phyloP scores from a whole-genome alignment of 441 rosid genomes.

The Biscutella laevigata region DNA sequence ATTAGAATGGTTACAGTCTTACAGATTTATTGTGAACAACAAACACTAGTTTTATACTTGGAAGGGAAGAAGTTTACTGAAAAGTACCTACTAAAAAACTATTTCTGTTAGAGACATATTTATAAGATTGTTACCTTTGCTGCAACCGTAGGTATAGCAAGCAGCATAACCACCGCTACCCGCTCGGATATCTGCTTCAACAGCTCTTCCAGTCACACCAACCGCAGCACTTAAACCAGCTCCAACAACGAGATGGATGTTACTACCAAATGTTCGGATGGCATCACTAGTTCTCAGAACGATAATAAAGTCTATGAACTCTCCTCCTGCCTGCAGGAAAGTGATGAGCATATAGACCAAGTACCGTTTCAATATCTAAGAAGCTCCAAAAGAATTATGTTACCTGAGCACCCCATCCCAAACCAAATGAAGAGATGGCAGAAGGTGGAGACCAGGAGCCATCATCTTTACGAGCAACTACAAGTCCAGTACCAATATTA shows the following conservation, averaged over 20 bases:
- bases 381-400: background rate
- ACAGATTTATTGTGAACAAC: background rate
- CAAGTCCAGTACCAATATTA: slow-evolving; percentile 89
- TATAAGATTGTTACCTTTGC: slow-evolving; percentile 55
- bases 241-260: slow-evolving; percentile 72
- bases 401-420: slow-evolving; percentile 99
- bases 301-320: slow-evolving; percentile 77
- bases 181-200: slow-evolving; percentile 84
- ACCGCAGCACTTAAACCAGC: slow-evolving; percentile 91
- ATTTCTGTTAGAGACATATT: background rate
- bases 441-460: slow-evolving; percentile 98
- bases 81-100: background rate
- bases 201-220: slow-evolving; percentile 66
- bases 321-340: slow-evolving; percentile 80
- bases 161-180: slow-evolving; percentile 95
- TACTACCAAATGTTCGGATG: slow-evolving; percentile 72
- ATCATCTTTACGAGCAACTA: slow-evolving; percentile 74
- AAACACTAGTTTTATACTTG: background rate
- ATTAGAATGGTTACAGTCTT: background rate
- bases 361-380: background rate
- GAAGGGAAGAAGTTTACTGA: background rate
- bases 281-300: slow-evolving; percentile 79
- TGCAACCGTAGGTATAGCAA: slow-evolving; percentile 91
- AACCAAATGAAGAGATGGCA: slow-evolving; percentile 79
- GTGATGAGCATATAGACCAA: background rate